A percentile compares a stretch with the other conserved stretches of the same genome.
Evolutionary conservation across 1,139 yeast species (phyloP).

Genomic region (Magnusiomyces fungicola): DNA sequence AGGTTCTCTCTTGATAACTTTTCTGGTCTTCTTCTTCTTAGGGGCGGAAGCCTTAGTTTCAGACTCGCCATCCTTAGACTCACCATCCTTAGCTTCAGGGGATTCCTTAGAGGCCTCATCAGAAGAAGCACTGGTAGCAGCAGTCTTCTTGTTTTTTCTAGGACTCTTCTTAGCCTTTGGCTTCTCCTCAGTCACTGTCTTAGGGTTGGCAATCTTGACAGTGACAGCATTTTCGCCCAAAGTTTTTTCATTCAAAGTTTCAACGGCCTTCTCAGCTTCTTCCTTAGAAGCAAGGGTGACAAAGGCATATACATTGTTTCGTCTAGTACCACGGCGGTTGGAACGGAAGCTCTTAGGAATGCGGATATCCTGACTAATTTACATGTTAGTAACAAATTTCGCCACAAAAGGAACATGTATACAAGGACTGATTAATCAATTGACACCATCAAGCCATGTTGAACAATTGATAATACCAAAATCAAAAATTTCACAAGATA

Average conservation of each 20-base stretch:
- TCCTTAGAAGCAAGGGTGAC: constrained; percentile 50
- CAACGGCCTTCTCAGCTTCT: constrained; percentile 43
- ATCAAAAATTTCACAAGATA: neutral
- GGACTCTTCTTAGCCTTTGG: neutral
- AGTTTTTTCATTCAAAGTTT: constrained; percentile 41
- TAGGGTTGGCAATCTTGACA: constrained; percentile 43
- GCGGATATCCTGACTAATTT: constrained; percentile 17
- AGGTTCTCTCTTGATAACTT: constrained; percentile 19
- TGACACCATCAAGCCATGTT: neutral
- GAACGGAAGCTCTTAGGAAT: constrained; percentile 15
- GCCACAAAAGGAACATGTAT: neutral
- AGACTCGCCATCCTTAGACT: neutral
- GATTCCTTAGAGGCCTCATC: neutral
- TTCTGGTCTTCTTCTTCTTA: constrained; percentile 21
- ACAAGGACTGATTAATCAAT: neutral
- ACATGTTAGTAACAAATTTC: neutral
- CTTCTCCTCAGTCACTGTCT: constrained; percentile 6
- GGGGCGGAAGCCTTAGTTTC: constrained; percentile 30
- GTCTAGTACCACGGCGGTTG: constrained; percentile 7
- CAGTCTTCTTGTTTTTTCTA: neutral
- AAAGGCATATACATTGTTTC: constrained; percentile 33
- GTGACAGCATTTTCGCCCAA: constrained; percentile 43
- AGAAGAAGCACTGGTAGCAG: constrained; percentile 5
- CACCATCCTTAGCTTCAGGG: neutral
- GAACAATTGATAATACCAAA: neutral